Evolutionary conservation across 1,284 basidiomycete species (phyloP).

Genomic region (Apiotrichum brassicae): DNA sequence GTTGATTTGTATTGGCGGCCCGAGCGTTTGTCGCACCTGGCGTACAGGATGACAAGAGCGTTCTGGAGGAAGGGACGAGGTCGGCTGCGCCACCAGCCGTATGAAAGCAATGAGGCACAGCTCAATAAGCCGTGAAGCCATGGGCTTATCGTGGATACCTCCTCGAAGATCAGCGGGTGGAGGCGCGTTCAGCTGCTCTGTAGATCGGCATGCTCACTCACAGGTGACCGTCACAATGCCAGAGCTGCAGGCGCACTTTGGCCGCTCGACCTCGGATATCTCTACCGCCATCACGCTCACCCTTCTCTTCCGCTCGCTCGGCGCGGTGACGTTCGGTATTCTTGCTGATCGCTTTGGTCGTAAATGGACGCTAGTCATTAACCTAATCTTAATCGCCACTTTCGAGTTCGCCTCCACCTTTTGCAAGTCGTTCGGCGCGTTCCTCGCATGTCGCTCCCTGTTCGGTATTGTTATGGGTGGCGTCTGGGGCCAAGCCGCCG

Average conservation of each 20-base stretch:
- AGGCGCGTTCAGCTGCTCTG: no score
- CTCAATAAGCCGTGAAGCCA: no score
- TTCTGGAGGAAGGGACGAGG: no score
- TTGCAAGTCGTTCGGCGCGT: constrained; percentile 47
- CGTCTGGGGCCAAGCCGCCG: constrained; percentile 47
- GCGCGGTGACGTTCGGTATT: constrained; percentile 73
- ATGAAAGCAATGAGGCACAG: no score
- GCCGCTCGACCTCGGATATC: constrained; percentile 24
- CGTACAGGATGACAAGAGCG: no score
- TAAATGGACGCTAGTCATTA: constrained; percentile 83
- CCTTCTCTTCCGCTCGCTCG: constrained; percentile 79
- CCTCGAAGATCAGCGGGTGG: no score
- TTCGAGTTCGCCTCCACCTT: constrained; percentile 67
- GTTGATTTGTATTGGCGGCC: no score
- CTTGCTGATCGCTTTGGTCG: constrained; percentile 65
- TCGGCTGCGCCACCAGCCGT: no score
- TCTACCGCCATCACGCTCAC: constrained; percentile 84
- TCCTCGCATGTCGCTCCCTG: constrained; percentile 54
- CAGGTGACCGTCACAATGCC: constrained; percentile 13
- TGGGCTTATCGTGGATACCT: no score
- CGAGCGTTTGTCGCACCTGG: no score
- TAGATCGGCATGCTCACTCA: neutral
- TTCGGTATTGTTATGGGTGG: constrained; percentile 81
- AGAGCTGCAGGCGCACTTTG: constrained; percentile 10
- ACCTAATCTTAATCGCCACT: constrained; percentile 61